Evolutionary conservation across 805 yeast genomes (phyloP).

Genomic region (Ogataea trehaloabstinens): DNA sequence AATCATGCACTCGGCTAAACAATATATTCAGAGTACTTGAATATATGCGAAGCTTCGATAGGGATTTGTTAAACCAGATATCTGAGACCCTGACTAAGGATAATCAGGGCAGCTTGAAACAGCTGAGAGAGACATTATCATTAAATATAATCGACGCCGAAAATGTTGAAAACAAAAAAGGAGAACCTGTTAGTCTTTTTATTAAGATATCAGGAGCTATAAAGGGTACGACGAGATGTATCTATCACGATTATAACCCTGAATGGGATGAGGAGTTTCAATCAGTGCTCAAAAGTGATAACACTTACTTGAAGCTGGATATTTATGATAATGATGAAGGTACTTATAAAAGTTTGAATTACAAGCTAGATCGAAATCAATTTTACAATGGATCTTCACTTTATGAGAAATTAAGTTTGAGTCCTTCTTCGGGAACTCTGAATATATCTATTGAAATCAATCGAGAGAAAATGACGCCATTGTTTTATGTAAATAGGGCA

Average conservation of each 20-base stretch:
- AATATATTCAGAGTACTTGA: constrained; percentile 24
- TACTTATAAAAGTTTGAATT: constrained; percentile 16
- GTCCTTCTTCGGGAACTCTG: constrained; percentile 52
- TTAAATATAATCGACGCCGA: constrained; percentile 27
- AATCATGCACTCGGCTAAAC: constrained; percentile 30
- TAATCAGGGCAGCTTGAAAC: constrained; percentile 1
- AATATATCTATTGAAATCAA: constrained; percentile 71
- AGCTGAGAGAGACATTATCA: constrained; percentile 20
- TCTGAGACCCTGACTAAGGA: constrained; percentile 12
- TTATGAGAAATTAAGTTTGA: constrained; percentile 22
- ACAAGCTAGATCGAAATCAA: constrained; percentile 14
- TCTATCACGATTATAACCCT: constrained; percentile 63
- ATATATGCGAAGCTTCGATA: constrained; percentile 17
- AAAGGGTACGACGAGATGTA: constrained; percentile 55
- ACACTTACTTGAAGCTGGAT: constrained; percentile 14
- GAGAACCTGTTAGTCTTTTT: constrained; percentile 28
- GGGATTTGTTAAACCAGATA: constrained; percentile 9
- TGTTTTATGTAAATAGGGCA: constrained; percentile 77
- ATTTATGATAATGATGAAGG: constrained; percentile 19
- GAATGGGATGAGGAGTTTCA: constrained; percentile 90
- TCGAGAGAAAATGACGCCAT: constrained; percentile 74
- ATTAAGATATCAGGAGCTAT: constrained; percentile 23
- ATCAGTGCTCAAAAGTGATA: constrained; percentile 16
- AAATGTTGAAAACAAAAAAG: constrained; percentile 31
- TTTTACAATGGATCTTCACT: constrained; percentile 8